phyloP scores from a whole-genome alignment of 306 rosid genomes.

The Ormosia emarginata region DNA sequence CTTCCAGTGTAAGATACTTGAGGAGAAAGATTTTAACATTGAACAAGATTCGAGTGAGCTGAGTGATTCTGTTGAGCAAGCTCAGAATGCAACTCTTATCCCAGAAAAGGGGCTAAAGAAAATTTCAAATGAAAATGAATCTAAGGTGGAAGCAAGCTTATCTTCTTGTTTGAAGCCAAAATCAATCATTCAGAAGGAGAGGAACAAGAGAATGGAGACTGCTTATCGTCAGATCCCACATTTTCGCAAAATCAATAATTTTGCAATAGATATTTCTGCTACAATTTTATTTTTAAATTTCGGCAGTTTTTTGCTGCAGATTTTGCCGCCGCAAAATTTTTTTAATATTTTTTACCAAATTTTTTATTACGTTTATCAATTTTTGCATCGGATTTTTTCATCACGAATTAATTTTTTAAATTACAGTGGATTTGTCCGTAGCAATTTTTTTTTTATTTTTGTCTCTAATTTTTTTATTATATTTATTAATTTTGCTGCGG shows the following conservation, averaged over 20 bases:
- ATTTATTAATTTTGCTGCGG: too few relatives aligned
- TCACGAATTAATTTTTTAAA: too few relatives aligned
- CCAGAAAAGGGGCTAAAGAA: constrained; percentile 31
- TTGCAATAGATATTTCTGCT: too few relatives aligned
- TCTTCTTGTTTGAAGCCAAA: constrained; percentile 66
- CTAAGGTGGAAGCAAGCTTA: constrained; percentile 60
- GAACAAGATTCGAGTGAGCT: constrained; percentile 44
- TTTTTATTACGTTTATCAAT: too few relatives aligned
- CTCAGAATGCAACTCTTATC: constrained; percentile 39
- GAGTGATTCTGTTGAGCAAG: constrained; percentile 42
- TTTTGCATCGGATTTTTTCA: too few relatives aligned
- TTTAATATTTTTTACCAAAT: too few relatives aligned
- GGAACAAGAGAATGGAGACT: constrained; percentile 20
- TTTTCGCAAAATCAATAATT: constrained; percentile 44
- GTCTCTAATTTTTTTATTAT: too few relatives aligned
- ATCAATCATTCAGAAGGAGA: constrained; percentile 33
- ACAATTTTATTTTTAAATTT: too few relatives aligned
- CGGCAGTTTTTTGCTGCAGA: too few relatives aligned
- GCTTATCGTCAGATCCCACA: constrained; percentile 25
- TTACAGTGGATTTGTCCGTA: too few relatives aligned
- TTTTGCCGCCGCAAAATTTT: too few relatives aligned
- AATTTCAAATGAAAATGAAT: constrained; percentile 31
- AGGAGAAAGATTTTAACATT: constrained; percentile 43
- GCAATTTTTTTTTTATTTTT: too few relatives aligned
- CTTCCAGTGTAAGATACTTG: constrained; percentile 38